phyloP scores from a whole-genome alignment of 495 filamentous ascomycete genomes.

The Penicillium herquei region DNA sequence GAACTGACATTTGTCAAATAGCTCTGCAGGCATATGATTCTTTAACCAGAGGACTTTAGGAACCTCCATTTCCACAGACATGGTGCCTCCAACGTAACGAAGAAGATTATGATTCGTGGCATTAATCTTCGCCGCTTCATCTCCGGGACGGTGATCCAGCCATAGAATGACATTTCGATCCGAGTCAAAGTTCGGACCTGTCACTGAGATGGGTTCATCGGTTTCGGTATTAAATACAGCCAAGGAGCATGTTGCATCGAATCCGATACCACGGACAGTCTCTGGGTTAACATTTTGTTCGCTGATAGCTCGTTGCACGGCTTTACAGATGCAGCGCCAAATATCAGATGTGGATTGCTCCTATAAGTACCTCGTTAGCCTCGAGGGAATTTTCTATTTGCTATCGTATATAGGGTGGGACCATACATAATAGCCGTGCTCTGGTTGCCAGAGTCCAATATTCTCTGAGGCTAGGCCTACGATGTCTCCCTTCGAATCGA shows the following conservation, averaged over 20 bases:
- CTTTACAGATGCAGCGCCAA: conserved; percentile 84
- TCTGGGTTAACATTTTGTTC: conserved; percentile 72
- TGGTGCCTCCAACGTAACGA: conserved; percentile 91
- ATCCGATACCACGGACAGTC: conserved; percentile 82
- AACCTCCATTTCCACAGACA: conserved; percentile 99
- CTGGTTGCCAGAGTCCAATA: conserved; percentile 93
- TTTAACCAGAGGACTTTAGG: conserved; percentile 98
- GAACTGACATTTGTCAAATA: conserved; percentile 91
- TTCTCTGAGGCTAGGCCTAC: conserved; percentile 86
- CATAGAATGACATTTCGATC: conserved; percentile 90
- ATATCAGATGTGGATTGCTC: conserved; percentile 98
- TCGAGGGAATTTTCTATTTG: not conserved
- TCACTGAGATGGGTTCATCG: conserved; percentile 85
- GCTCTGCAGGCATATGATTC: conserved; percentile 91
- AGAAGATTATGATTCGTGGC: conserved; percentile 88
- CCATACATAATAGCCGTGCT: conserved; percentile 80
- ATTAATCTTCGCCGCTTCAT: conserved; percentile 90
- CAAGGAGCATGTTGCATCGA: conserved; percentile 96
- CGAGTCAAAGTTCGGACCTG: conserved; percentile 78
- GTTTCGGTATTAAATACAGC: conserved; percentile 86
- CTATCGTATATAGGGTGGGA: not conserved
- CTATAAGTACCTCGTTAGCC: conserved; percentile 45
- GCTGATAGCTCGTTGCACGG: conserved; percentile 72
- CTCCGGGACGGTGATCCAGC: conserved; percentile 87
- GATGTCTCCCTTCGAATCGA: conserved; percentile 87